phyloP scores from a whole-genome alignment of 2,329 filamentous ascomycete species.

The Falciphora oryzae region DNA sequence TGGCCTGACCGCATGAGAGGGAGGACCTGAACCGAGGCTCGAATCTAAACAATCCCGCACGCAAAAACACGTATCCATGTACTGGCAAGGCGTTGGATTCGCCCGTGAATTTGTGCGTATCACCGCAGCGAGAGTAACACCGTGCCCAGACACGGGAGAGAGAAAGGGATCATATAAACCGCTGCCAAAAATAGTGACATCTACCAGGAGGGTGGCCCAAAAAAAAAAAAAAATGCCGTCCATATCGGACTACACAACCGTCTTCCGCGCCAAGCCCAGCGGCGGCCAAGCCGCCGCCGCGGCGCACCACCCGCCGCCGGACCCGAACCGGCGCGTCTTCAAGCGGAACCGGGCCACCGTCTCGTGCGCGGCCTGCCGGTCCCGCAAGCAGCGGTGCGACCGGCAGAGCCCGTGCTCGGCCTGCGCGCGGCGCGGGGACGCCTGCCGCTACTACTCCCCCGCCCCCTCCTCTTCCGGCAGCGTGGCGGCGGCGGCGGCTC shows the following conservation, averaged over 20 bases:
- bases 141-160: too few relatives aligned
- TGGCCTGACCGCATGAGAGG: too few relatives aligned
- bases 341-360: conserved; percentile 35
- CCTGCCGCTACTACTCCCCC: conserved; percentile 39
- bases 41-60: too few relatives aligned
- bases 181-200: neutral
- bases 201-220: too few relatives aligned
- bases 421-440: conserved; percentile 44
- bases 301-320: conserved; percentile 2
- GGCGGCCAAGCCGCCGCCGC: neutral
- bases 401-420: conserved; percentile 45
- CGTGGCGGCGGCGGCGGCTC: conserved; percentile 30
- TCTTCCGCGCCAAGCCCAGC: conserved; percentile 14
- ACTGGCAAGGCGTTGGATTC: too few relatives aligned
- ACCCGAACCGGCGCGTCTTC: conserved; percentile 20
- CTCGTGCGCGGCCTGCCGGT: conserved; percentile 45
- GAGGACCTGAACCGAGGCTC: too few relatives aligned
- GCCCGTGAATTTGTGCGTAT: too few relatives aligned
- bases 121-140: too few relatives aligned
- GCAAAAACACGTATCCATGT: too few relatives aligned
- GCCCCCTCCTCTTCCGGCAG: conserved; percentile 19
- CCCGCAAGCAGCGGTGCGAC: conserved; percentile 53
- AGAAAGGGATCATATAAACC: too few relatives aligned
- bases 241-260: conserved; percentile 15
- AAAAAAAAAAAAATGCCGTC: conserved; percentile 1